Base-by-base conservation (phyloP, 129 eudicot species). In the Helichrysum umbraculigerum region DNA sequence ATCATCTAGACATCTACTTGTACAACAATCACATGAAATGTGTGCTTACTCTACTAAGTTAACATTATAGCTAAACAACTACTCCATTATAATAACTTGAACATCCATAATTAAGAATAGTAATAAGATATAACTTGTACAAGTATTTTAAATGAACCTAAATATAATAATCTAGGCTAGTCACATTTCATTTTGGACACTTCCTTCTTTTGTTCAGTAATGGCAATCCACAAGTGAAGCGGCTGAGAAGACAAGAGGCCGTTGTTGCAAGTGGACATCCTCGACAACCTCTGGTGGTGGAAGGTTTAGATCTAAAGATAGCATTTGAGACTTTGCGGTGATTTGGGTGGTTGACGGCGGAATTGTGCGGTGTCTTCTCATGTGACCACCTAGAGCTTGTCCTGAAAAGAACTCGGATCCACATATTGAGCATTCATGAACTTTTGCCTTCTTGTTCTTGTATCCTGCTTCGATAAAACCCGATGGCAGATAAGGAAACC, bases 371-470 rank as follows among this genome's bases (percentile, higher is more conserved):
- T 93, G 98, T 70, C 98, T 68, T 77, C 98, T 81, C 98, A 90
- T 93, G 56, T 93, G 98, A 19, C 98, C 98, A 0, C 98, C 98
- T 37, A 93, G 86, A 8, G 98, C 98, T 69, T 93, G 98, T 6
- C 96, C 98, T 29, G 98, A 90, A 12, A 85, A 73, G 50, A 90
- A 93, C 78, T 93, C 90, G 41, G 89, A 76, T 20, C 96, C 96
- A 29, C 98, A 93, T 2, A 90, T 88, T 7, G 96, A 90, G 61
- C 97, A 93, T 85, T 86, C 91, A 16, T 93, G 98, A 20, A 89
- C 52, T 68, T 82, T 85, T 32, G 50, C 32, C 29, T 37, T 37
- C 54, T 20, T 72, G 22, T 76, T 70, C 25, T 29, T 73, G 28
- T n/a, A 28, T 44, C 73, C 57, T 4, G 66, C 62, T 60, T 28